Percentiles rank a stretch among this genome's conserved stretches.
These are phyloP conservation scores for Xylaria nigripes DNA, from an alignment of 495 filamentous ascomycete species.

Conservation along the genomic window DNA sequence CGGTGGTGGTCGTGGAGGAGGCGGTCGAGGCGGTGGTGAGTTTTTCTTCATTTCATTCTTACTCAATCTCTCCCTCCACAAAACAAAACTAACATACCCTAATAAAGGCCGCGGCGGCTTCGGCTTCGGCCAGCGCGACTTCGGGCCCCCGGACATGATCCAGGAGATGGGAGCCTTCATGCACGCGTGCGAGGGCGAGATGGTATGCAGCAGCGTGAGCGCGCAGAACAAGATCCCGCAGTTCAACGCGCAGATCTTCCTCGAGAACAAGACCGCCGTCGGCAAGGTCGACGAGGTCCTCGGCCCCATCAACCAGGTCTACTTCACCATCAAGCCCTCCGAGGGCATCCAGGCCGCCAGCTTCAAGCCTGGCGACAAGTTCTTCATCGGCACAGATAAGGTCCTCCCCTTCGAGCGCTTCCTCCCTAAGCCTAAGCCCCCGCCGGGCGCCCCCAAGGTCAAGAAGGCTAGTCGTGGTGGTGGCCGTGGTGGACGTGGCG, in stretches of 20 bases:
- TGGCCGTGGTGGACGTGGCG: conserved; percentile 30
- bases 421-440: conserved; percentile 86
- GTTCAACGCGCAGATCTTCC: conserved; percentile 97
- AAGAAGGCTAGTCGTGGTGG: conserved; percentile 49
- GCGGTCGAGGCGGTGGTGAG: conserved; percentile 19
- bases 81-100: not conserved
- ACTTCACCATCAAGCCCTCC: conserved; percentile 93
- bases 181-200: conserved; percentile 92
- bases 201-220: conserved; percentile 89
- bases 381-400: conserved; percentile 92
- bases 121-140: conserved; percentile 45
- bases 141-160: conserved; percentile 45
- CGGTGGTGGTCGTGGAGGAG: conserved; percentile 19
- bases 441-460: conserved; percentile 52
- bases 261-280: conserved; percentile 92
- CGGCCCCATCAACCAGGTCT: conserved; percentile 91
- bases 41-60: not conserved
- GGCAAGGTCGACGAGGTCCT: conserved; percentile 95
- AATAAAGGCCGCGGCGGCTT: conserved; percentile 45
- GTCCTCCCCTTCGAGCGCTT: conserved; percentile 92
- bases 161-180: conserved; percentile 86
- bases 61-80: not conserved
- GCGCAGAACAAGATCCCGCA: conserved; percentile 95
- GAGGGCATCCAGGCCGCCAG: conserved; percentile 91
- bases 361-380: conserved; percentile 94